phyloP scores from a whole-genome alignment of 140 eudicot genomes.

The Anethum foeniculum region DNA sequence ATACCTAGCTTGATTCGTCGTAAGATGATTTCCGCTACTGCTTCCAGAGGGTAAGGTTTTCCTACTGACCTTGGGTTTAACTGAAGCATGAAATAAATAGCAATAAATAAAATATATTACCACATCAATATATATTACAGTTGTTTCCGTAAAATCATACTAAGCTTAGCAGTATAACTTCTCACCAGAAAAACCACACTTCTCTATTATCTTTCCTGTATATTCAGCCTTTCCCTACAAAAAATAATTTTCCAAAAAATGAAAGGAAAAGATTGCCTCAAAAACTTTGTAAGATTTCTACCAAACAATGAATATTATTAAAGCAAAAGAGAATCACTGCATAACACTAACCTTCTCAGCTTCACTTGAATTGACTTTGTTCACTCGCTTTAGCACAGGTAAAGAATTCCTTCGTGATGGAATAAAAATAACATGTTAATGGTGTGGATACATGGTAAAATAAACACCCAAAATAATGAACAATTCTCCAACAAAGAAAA shows the following conservation, averaged over 20 bases:
- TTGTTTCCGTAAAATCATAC: not conserved
- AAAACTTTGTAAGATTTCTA: not conserved
- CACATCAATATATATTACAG: not conserved
- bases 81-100: slow-evolving; percentile 26
- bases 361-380: slow-evolving; percentile 33
- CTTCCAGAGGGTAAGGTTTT: slow-evolving; percentile 38
- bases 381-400: slow-evolving; percentile 44
- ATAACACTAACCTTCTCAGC: slow-evolving; percentile 39
- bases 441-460: not conserved
- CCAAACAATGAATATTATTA: not conserved
- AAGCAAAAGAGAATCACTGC: not conserved
- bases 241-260: slow-evolving; percentile 10
- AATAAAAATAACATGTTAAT: slow-evolving; percentile 6
- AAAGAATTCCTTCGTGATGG: slow-evolving; percentile 57
- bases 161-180: not conserved
- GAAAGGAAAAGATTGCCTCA: not conserved
- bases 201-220: slow-evolving; percentile 26
- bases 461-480: not conserved
- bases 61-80: slow-evolving; percentile 46
- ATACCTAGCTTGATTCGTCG: slow-evolving; percentile 49
- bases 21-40: slow-evolving; percentile 27
- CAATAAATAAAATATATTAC: not conserved
- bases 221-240: slow-evolving; percentile 48
- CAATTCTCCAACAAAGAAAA: slow-evolving; percentile 16
- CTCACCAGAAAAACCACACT: slow-evolving; percentile 59